A percentile compares a stretch with the other conserved stretches of the same genome.
These are phyloP conservation scores for Volvariella volvacea DNA, from an alignment of 1,284 basidiomycete genomes.

Conservation along the genomic window DNA sequence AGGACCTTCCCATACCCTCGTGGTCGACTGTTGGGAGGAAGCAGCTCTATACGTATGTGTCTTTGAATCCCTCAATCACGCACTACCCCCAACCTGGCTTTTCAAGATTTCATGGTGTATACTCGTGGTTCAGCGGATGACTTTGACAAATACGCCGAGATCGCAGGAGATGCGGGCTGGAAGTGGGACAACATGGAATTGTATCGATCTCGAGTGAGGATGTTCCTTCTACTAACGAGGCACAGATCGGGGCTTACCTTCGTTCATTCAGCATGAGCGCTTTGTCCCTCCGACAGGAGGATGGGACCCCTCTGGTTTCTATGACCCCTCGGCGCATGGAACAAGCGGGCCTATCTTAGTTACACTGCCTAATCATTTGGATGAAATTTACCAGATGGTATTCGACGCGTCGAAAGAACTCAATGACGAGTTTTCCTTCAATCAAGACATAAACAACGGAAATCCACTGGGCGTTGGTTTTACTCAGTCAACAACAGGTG, in stretches of 20 bases:
- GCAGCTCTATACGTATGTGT: slow-evolving; percentile 5
- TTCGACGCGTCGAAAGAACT: slow-evolving; percentile 22
- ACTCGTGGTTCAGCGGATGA: slow-evolving; percentile 22
- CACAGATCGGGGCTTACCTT: neutral
- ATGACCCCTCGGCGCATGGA: slow-evolving; percentile 23
- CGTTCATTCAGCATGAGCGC: slow-evolving; percentile 18
- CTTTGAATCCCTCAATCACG: too few species aligned
- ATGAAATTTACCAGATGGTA: slow-evolving; percentile 24
- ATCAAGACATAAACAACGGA: slow-evolving; percentile 31
- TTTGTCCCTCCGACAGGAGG: slow-evolving; percentile 20
- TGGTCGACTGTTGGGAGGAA: slow-evolving; percentile 14
- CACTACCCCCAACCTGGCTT: neutral
- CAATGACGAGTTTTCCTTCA: slow-evolving; percentile 26
- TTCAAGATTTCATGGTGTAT: slow-evolving; percentile 22
- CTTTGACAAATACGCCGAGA: slow-evolving; percentile 18
- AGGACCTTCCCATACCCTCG: slow-evolving; percentile 19
- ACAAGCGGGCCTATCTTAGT: slow-evolving; percentile 20
- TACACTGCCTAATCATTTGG: slow-evolving; percentile 23
- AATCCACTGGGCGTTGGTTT: slow-evolving; percentile 29
- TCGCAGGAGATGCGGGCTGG: slow-evolving; percentile 22
- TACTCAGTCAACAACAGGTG: slow-evolving; percentile 4
- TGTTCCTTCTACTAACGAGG: neutral
- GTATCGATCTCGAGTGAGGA: slow-evolving; percentile 16
- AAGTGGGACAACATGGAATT: slow-evolving; percentile 17
- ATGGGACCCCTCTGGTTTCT: slow-evolving; percentile 22